Evolutionary conservation across 306 rosid species (phyloP).

Genomic region (Citrullus amarus): DNA sequence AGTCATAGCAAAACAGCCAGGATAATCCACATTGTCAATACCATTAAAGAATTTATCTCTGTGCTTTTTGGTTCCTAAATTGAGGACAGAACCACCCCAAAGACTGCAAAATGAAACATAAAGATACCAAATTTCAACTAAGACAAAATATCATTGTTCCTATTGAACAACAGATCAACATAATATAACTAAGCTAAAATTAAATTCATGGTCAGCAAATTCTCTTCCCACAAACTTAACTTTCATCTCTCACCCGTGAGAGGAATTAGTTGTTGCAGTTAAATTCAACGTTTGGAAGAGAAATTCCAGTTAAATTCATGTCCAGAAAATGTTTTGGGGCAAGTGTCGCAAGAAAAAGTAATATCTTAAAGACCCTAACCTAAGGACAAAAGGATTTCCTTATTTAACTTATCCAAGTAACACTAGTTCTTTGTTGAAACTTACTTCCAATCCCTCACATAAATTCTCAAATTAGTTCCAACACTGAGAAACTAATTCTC

Average conservation of each 20-base stretch:
- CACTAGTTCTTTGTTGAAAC: too few species aligned
- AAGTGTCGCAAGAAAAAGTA: too few species aligned
- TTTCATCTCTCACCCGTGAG: background rate
- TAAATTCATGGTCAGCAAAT: background rate
- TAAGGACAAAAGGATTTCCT: too few species aligned
- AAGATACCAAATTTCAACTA: background rate
- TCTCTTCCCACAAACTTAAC: background rate
- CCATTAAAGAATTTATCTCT: conserved; percentile 78
- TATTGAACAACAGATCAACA: background rate
- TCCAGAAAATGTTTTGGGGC: background rate
- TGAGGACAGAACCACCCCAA: conserved; percentile 93
- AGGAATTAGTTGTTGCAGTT: background rate
- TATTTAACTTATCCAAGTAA: too few species aligned
- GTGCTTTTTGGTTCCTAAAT: conserved; percentile 87
- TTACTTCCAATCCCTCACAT: too few species aligned
- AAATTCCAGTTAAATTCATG: background rate
- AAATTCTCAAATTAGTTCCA: too few species aligned
- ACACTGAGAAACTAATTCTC: too few species aligned
- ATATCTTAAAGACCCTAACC: too few species aligned
- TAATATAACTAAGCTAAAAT: background rate
- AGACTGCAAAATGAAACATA: conserved; percentile 33
- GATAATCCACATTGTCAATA: conserved; percentile 71
- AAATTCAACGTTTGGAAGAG: background rate
- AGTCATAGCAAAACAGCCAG: conserved; percentile 97
- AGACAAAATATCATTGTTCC: background rate